Percentiles rank a stretch among this genome's conserved stretches.
Evolutionary conservation across 2,329 filamentous ascomycete species (phyloP).

Genomic region (Scedosporium minutisporum): DNA sequence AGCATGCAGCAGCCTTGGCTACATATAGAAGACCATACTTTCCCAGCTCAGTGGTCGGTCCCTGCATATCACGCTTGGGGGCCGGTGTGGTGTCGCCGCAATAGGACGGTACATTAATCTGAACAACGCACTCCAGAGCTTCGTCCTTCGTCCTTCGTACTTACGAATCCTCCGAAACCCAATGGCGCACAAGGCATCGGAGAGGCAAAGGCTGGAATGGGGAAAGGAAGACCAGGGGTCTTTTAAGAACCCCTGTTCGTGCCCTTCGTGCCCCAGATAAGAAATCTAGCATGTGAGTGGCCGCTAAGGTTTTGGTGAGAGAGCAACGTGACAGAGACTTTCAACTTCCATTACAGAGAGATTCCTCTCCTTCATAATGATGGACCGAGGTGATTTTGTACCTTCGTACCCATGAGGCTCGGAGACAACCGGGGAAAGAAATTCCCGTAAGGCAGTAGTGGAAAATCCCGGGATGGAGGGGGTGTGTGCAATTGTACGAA

Average conservation of each 20-base stretch:
- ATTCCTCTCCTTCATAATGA: neutral
- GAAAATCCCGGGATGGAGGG: neutral
- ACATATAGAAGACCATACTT: neutral
- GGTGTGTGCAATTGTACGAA: neutral
- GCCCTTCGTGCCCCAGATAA: no score
- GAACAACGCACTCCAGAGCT: neutral
- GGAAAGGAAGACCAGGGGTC: no score
- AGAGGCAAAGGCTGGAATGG: no score
- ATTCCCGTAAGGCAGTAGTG: neutral
- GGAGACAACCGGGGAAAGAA: neutral
- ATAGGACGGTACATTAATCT: neutral
- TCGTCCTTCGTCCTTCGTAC: no score
- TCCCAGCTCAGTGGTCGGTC: neutral
- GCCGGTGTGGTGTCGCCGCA: neutral
- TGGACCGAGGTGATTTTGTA: neutral
- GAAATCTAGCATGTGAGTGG: neutral
- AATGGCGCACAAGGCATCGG: no score
- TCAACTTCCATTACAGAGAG: conserved; percentile 2
- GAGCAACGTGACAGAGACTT: neutral
- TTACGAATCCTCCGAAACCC: no score
- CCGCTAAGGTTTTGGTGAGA: neutral
- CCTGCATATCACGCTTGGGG: neutral
- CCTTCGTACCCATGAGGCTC: neutral
- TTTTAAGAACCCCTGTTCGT: neutral
- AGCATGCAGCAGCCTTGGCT: neutral